These are phyloP conservation scores for Scheffersomyces coipomensis DNA, from an alignment of 805 yeast genomes.

Conservation along the genomic window DNA sequence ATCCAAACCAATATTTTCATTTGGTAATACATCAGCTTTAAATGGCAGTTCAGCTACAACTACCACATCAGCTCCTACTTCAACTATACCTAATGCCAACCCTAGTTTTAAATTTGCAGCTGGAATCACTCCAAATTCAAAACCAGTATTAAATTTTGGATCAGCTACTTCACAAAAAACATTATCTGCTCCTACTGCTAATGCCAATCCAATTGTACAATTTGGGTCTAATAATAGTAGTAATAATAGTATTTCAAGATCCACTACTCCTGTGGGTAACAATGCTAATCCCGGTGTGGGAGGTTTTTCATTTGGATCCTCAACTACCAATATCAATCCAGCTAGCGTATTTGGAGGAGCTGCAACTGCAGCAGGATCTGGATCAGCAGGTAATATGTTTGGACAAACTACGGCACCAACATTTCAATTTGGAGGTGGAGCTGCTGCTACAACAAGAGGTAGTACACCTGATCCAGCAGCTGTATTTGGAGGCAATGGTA, in stretches of 20 bases:
- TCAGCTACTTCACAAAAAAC: conserved; percentile 1
- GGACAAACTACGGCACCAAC: conserved; percentile 3
- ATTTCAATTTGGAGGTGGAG: conserved; percentile 5
- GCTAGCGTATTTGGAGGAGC: conserved; percentile 24
- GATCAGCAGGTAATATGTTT: background rate
- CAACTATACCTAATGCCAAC: conserved; percentile 1
- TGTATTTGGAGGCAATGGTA: conserved; percentile 11
- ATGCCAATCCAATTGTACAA: background rate
- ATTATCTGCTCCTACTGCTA: background rate
- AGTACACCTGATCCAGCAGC: conserved; percentile 1
- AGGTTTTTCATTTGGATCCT: background rate
- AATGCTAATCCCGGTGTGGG: no score
- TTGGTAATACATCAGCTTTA: conserved; percentile 3
- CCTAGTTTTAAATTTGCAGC: conserved; percentile 10
- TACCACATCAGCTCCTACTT: background rate
- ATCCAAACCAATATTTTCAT: conserved; percentile 7
- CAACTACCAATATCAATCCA: conserved; percentile 17
- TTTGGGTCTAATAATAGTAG: no score
- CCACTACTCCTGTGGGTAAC: background rate
- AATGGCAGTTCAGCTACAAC: background rate
- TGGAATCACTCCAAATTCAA: conserved; percentile 6
- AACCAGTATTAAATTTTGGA: conserved; percentile 11
- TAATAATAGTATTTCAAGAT: background rate
- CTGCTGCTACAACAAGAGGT: conserved; percentile 1
- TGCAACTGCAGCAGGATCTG: background rate